Evolutionary conservation across 2,329 filamentous ascomycete genomes (phyloP), one percentile per base, ranked within the genome.

Genomic region (Lasiodiplodia sp.): DNA sequence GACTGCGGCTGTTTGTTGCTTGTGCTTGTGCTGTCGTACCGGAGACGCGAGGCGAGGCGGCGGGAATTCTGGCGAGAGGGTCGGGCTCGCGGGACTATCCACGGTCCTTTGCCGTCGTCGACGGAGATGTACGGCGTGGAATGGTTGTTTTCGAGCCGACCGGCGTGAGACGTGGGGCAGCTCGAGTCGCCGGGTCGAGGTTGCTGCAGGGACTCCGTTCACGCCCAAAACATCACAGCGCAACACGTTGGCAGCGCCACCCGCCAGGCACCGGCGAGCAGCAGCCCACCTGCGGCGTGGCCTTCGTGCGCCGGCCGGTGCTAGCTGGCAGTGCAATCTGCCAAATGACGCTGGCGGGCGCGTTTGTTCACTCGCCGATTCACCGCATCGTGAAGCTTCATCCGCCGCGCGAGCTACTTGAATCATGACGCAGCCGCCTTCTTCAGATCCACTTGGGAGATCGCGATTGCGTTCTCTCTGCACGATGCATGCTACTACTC

Each of bases 131-230:
- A 53, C 5, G 57, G 66, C 60, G 60, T 63, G 47, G 66, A 63
- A 53, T 62, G 66, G 56, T 28, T 47, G 66, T 62, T 63, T 52
- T 57, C 65, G 65, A 60, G 53, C 37, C 65, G 55, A 40, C 37
- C 55, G 49, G 57, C 55, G 56, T 55, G 38, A 63, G 57, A 68
- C 66, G 66, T 68, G 66, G 66, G 66, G 66, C 66, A 68, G 56
- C 65, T 44, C 28, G 66, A 63, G 56, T 53, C 56, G 56, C 40
- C 23, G 31, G 44, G 66, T 62, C 57, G 44, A 68, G 56, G 66
- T 63, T 63, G 56, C 66, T 68, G 66, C 57, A 68, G 66, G 56
- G 56, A 68, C 56, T 67, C 44, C 31, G 23, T 58, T 25, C 55
- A 60, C 60, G 60, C 60, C 60, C 60, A 64, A 60, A 52, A 51